Percentiles rank a stretch among this genome's conserved stretches.
Evolutionary conservation across 108 stramenopile species (phyloP).

Genomic region (Cyclotella cryptica): DNA sequence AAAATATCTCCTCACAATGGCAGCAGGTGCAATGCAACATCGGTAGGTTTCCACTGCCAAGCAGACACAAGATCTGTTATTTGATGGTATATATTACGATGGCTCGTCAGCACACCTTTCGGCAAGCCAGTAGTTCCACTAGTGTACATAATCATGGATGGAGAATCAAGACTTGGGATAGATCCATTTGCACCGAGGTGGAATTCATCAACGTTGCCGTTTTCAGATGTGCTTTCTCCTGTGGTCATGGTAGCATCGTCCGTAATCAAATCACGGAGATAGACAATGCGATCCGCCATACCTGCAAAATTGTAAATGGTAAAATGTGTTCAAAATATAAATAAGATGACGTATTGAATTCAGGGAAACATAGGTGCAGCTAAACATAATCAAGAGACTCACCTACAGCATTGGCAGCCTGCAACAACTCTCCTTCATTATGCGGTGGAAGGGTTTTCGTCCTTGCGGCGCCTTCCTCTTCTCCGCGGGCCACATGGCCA

Average conservation of each 20-base stretch:
- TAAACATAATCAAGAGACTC: not conserved
- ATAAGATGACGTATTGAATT: not conserved
- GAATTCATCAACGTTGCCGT: not conserved
- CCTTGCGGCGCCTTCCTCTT: not conserved
- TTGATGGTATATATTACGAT: slow-evolving; percentile 46
- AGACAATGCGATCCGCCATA: slow-evolving; percentile 54
- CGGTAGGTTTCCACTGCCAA: slow-evolving; percentile 57
- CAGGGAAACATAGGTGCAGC: not conserved
- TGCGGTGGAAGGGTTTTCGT: slow-evolving; percentile 24
- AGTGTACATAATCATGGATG: slow-evolving; percentile 33
- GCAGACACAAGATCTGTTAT: slow-evolving; percentile 52
- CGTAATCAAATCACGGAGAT: slow-evolving; percentile 19
- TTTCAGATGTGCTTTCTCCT: slow-evolving; percentile 20
- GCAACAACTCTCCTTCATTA: slow-evolving; percentile 36
- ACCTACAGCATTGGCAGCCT: slow-evolving; percentile 48
- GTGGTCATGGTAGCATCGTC: not conserved
- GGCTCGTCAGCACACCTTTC: slow-evolving; percentile 34
- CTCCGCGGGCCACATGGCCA: slow-evolving; percentile 6
- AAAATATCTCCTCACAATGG: slow-evolving; percentile 24
- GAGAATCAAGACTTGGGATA: slow-evolving; percentile 24
- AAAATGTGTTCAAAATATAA: not conserved
- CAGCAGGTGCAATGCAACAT: slow-evolving; percentile 51
- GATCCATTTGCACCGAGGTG: slow-evolving; percentile 25
- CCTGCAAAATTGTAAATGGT: not conserved
- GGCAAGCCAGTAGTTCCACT: slow-evolving; percentile 25